A percentile compares a stretch with the other conserved stretches of the same genome.
phyloP scores from a whole-genome alignment of 805 yeast species.

The Schwanniomyces sp. region DNA sequence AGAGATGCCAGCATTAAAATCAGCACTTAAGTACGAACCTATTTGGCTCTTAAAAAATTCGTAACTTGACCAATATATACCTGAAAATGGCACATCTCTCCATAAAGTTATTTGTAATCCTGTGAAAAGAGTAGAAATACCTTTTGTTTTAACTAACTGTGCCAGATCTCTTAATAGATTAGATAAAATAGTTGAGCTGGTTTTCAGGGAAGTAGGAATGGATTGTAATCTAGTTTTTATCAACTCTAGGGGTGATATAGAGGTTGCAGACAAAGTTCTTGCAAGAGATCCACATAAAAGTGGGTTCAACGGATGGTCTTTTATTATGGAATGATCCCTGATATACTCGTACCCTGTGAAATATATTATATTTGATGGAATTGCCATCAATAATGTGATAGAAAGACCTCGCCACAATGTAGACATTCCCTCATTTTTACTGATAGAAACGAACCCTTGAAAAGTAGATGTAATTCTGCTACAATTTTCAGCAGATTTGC shows the following conservation, averaged over 20 bases:
- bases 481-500: conserved; percentile 40
- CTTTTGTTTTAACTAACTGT: conserved; percentile 52
- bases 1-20: conserved; percentile 12
- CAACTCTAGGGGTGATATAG: conserved; percentile 84
- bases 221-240: conserved; percentile 88
- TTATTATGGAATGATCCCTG: conserved; percentile 61
- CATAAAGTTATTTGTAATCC: conserved; percentile 88
- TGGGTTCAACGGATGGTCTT: conserved; percentile 62
- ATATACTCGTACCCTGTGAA: conserved; percentile 91
- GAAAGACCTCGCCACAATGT: conserved; percentile 91
- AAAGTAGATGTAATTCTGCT: conserved; percentile 64
- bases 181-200: conserved; percentile 30
- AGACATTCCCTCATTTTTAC: conserved; percentile 66
- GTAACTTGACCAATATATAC: conserved; percentile 89
- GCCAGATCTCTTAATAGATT: conserved; percentile 55
- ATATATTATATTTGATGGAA: conserved; percentile 91
- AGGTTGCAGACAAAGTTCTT: conserved; percentile 77
- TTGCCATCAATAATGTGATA: conserved; percentile 79
- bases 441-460: conserved; percentile 69
- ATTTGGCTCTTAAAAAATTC: conserved; percentile 47
- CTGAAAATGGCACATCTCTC: conserved; percentile 97
- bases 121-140: conserved; percentile 67
- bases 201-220: conserved; percentile 54
- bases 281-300: conserved; percentile 84
- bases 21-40: conserved; percentile 20